Evolutionary conservation across 129 eudicot species (phyloP).

Genomic region (Flaveria linearis): DNA sequence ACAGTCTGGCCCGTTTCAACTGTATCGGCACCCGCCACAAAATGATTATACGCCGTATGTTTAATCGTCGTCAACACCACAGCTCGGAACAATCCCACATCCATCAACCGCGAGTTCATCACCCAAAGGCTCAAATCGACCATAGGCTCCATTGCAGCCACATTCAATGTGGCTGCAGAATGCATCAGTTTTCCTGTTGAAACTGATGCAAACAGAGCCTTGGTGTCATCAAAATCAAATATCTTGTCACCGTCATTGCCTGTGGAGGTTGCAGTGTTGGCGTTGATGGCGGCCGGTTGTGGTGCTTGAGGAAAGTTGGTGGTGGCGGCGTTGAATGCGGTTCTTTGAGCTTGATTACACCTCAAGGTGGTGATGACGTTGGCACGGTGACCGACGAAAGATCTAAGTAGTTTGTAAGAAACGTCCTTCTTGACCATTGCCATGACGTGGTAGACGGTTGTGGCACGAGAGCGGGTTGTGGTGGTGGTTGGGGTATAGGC

Average conservation of each 20-base stretch:
- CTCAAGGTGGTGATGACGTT: constrained; percentile 30
- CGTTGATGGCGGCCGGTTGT: constrained; percentile 13
- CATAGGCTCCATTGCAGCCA: constrained; percentile 52
- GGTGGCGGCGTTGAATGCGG: constrained; percentile 23
- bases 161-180: constrained; percentile 47
- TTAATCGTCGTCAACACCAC: constrained; percentile 36
- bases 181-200: constrained; percentile 49
- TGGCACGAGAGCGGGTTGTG: neutral
- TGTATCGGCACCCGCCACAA: constrained; percentile 65
- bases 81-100: constrained; percentile 28
- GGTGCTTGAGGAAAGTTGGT: neutral
- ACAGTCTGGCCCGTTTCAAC: constrained; percentile 58
- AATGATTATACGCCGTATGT: constrained; percentile 63
- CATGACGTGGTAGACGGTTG: constrained; percentile 2
- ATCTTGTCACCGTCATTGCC: constrained; percentile 19
- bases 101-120: constrained; percentile 63
- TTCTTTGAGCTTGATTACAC: constrained; percentile 18
- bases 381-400: constrained; percentile 18
- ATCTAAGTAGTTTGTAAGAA: constrained; percentile 32
- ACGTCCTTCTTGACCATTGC: constrained; percentile 33
- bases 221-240: constrained; percentile 48
- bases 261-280: neutral
- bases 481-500: constrained; percentile 12
- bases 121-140: constrained; percentile 76
- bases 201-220: constrained; percentile 50